Evolutionary conservation across 768 basidiomycete genomes (phyloP).

Genomic region (Pilatotrama ljubarskyi): DNA sequence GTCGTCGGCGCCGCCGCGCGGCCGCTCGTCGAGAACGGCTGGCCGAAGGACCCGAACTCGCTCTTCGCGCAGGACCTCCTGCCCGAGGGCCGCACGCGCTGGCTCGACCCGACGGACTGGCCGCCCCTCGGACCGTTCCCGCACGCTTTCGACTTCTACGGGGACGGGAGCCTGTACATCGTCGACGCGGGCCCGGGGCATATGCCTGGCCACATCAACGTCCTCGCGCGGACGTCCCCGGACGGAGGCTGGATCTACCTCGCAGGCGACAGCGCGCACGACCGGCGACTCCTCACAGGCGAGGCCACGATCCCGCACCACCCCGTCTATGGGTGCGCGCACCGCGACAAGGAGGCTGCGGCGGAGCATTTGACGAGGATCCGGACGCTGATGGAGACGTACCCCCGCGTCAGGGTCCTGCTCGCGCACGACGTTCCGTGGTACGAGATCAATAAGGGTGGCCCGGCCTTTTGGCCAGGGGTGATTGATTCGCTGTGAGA

Average conservation of each 20-base stretch:
- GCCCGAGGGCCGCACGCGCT: conserved; percentile 19
- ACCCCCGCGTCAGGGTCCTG: conserved; percentile 45
- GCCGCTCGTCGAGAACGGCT: conserved; percentile 39
- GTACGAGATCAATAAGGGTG: conserved; percentile 47
- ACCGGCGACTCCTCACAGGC: conserved; percentile 25
- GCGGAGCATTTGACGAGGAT: conserved; percentile 44
- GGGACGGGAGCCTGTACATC: conserved; percentile 59
- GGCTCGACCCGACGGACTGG: conserved; percentile 34
- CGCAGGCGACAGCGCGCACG: conserved; percentile 48
- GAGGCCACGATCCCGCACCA: conserved; percentile 5
- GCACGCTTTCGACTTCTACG: conserved; percentile 51
- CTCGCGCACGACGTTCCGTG: conserved; percentile 55
- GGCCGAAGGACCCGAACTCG: conserved; percentile 43
- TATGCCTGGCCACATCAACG: conserved; percentile 52
- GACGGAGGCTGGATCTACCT: conserved; percentile 57
- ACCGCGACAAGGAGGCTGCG: conserved; percentile 26
- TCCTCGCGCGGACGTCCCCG: conserved; percentile 53
- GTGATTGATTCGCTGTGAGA: conserved; percentile 12
- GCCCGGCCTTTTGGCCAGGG: conserved; percentile 38
- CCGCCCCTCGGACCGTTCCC: conserved; percentile 52
- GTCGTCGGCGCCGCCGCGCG: conserved; percentile 47
- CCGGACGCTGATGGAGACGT: conserved; percentile 29
- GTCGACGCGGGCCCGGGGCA: conserved; percentile 56
- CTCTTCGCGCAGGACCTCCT: conserved; percentile 22
- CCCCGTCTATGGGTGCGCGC: neutral